These are phyloP conservation scores for Metschnikowia noctiluminum DNA, from an alignment of 805 yeast genomes.

Conservation along the genomic window DNA sequence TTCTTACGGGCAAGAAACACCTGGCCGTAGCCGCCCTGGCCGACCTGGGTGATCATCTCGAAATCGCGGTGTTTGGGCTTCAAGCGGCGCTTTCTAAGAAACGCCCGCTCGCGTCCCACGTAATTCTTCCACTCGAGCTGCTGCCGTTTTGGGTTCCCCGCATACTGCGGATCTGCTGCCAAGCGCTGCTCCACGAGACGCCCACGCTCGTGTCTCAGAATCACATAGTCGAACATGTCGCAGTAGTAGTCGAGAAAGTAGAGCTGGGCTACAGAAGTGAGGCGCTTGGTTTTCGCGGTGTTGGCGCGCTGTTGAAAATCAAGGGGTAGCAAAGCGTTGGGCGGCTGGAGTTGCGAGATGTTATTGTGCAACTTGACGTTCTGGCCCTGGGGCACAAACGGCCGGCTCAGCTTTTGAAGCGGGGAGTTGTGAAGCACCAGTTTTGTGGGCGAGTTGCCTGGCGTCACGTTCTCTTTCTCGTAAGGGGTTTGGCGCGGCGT, in stretches of 20 bases:
- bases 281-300: conserved; percentile 73
- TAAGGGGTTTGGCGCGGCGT: conserved; percentile 15
- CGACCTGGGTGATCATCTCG: conserved; percentile 95
- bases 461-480: conserved; percentile 25
- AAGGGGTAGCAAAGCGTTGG: conserved; percentile 24
- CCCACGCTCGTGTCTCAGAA: conserved; percentile 80
- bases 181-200: conserved; percentile 62
- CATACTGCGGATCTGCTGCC: conserved; percentile 46
- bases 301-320: conserved; percentile 60
- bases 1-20: conserved; percentile 93
- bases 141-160: conserved; percentile 30
- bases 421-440: conserved; percentile 33
- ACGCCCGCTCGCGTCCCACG: conserved; percentile 77
- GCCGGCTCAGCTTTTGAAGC: conserved; percentile 2
- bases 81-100: conserved; percentile 81
- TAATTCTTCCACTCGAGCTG: conserved; percentile 68
- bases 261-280: conserved; percentile 89
- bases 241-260: conserved; percentile 94
- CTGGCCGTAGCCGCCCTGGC: conserved; percentile 99
- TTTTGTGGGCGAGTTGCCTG: conserved; percentile 25
- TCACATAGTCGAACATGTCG: conserved; percentile 90
- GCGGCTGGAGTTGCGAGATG: conserved; percentile 33
- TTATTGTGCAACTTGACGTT: conserved; percentile 25
- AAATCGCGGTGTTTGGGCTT: conserved; percentile 94
- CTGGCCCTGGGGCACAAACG: conserved; percentile 14